A percentile compares a stretch with the other conserved stretches of the same genome.
Evolutionary conservation across 139 green algal species (phyloP).

Genomic region (Chlamydomonas sp.): DNA sequence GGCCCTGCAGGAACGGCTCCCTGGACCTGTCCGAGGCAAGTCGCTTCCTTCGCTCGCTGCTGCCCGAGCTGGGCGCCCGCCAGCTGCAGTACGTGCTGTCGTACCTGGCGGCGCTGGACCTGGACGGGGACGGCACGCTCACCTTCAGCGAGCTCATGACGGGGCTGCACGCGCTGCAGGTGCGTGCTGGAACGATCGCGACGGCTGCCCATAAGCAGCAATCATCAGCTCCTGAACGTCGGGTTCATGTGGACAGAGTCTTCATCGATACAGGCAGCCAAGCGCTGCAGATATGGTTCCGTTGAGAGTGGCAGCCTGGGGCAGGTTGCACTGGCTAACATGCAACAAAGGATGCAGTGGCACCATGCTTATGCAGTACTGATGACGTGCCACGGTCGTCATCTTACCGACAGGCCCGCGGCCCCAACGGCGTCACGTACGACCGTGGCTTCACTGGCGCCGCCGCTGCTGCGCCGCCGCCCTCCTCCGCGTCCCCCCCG

Average conservation of each 20-base stretch:
- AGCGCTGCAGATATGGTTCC: too few species aligned
- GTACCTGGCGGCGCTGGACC: conserved; percentile 47
- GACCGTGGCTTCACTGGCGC: conserved; percentile 10
- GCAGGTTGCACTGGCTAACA: too few species aligned
- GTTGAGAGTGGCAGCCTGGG: too few species aligned
- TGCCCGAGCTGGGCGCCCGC: conserved; percentile 28
- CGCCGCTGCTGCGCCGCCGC: not conserved
- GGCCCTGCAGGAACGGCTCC: conserved; percentile 27
- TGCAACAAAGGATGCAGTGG: too few species aligned
- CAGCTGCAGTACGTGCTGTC: conserved; percentile 53
- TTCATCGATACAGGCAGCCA: too few species aligned
- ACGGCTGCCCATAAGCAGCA: too few species aligned
- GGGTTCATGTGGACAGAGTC: too few species aligned
- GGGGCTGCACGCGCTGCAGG: conserved; percentile 41
- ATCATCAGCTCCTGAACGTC: too few species aligned
- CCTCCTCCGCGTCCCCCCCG: not conserved
- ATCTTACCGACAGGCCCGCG: not conserved
- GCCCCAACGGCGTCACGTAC: conserved; percentile 14
- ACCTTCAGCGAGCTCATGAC: conserved; percentile 46
- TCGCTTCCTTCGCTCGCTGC: conserved; percentile 40
- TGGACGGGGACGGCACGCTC: conserved; percentile 38
- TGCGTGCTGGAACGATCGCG: not conserved
- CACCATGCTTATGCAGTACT: too few species aligned
- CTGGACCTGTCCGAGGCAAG: conserved; percentile 34
- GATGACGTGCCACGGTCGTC: not conserved